phyloP scores from a whole-genome alignment of 1,284 basidiomycete genomes.

The Mrakiaceae sp. region DNA sequence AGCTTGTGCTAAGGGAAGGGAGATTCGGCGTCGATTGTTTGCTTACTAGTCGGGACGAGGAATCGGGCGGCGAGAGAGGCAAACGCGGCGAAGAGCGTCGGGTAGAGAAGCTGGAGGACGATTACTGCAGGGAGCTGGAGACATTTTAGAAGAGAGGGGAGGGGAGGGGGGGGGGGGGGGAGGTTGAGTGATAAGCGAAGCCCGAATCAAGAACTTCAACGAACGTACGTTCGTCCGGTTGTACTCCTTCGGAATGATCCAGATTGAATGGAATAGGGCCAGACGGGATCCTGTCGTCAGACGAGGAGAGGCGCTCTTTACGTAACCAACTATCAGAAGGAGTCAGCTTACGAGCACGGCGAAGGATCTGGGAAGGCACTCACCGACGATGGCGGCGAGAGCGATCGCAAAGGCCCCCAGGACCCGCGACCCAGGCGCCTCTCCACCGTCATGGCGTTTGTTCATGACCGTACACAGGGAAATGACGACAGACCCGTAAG shows the following conservation, averaged over 20 bases:
- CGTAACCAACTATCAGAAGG: background rate
- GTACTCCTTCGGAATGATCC: conserved; percentile 3
- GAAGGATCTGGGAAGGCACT: conserved; percentile 10
- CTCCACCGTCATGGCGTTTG: conserved; percentile 17
- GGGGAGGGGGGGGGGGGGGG: no score
- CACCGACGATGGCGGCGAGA: conserved; percentile 27
- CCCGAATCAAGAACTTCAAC: no score
- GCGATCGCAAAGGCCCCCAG: conserved; percentile 28
- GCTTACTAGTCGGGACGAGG: background rate
- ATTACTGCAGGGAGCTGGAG: conserved; percentile 2
- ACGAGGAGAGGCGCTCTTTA: background rate
- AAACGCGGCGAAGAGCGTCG: conserved; percentile 9
- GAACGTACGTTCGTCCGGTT: background rate
- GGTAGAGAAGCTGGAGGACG: conserved; percentile 9
- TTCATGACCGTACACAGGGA: conserved; percentile 24
- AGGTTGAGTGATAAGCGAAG: no score
- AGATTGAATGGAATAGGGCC: conserved; percentile 14
- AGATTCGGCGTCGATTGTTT: no score
- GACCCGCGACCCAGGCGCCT: conserved; percentile 24
- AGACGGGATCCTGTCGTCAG: conserved; percentile 1
- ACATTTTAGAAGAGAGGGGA: background rate
- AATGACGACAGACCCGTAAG: conserved; percentile 27
- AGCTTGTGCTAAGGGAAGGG: no score
- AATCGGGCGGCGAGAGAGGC: conserved; percentile 2
- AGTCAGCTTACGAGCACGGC: background rate